Base-by-base conservation (phyloP, 768 basidiomycete species). In the Austroboletus festivus region DNA sequence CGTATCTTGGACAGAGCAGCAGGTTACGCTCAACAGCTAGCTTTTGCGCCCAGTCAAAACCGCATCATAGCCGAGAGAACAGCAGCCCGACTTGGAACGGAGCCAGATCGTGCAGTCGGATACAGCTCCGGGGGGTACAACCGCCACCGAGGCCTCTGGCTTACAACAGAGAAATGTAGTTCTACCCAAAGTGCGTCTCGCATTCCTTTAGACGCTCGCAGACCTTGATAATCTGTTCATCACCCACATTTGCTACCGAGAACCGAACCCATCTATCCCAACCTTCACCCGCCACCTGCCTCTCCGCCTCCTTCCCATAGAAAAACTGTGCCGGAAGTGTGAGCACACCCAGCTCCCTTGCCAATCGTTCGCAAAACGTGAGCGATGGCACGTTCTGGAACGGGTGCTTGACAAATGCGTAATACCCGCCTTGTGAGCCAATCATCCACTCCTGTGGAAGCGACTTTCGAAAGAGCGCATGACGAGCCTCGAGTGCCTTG, bases 201-300 rank as follows among this genome's bases (percentile, higher is more conserved):
- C 70, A 73, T 51, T 73, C 71, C 46, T 44, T 63, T 56, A 85
- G 56, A 44, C 83, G 68, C 65, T 70, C 70, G 50, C 82, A 85
- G 6, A 79, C 81, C 30, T 63, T 55, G 54, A 61, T 58, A 16
- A 85, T 73, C 59, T 76, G 72, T 44, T 78, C 80, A 43, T 89
- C 85, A 37, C 76, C 74, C n/a, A 89, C 79, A 64, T 89, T 92
- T 12, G 88, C 86, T 3, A 91, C 84, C 10, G 86, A 87, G 63
- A 92, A 86, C 46, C 89, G 75, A 24, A 91, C 69, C 85, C 86
- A 91, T 46, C 76, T 67, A 33, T 80, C 77, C 56, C 73, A 73
- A 7, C 76, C 79, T 33, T 61, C 60, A 38, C 47, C 64, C 35
- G 56, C 13, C 8, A 13, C 12, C 10, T 35, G 12, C 15, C 10